Evolutionary conservation across 495 filamentous ascomycete species (phyloP).

Genomic region (Penicillium samsonianum): DNA sequence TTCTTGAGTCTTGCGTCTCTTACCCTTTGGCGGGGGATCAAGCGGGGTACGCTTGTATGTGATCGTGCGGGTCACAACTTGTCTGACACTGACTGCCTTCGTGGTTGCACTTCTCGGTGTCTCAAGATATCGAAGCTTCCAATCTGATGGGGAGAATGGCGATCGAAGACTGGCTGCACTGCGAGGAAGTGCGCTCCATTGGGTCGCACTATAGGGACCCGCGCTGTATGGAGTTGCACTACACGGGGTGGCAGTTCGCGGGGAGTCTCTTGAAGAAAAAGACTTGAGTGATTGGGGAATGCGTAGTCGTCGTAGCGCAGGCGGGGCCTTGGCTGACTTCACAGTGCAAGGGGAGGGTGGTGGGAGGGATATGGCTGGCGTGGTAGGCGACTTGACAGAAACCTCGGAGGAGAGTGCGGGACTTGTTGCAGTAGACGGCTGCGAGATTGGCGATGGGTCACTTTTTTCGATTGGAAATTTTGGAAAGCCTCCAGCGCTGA

Average conservation of each 20-base stretch:
- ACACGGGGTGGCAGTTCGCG: background rate
- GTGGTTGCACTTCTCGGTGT: conserved; percentile 31
- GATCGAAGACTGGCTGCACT: conserved; percentile 27
- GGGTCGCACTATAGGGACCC: background rate
- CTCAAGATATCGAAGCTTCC: conserved; percentile 43
- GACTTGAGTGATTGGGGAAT: conserved; percentile 1
- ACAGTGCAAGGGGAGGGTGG: conserved; percentile 32
- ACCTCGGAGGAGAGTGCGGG: conserved; percentile 29
- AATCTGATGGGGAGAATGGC: conserved; percentile 44
- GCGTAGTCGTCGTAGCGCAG: background rate
- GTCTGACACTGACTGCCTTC: conserved; percentile 46
- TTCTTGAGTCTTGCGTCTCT: conserved; percentile 36
- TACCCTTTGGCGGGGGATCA: conserved; percentile 45
- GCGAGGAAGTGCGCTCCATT: conserved; percentile 4
- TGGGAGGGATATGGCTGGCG: conserved; percentile 32
- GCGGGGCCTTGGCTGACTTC: background rate
- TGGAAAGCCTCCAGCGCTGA: conserved; percentile 39
- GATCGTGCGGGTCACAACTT: conserved; percentile 53
- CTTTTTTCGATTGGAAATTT: conserved; percentile 36
- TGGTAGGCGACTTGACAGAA: conserved; percentile 26
- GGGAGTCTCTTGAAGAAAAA: conserved; percentile 4
- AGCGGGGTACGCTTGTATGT: conserved; percentile 47
- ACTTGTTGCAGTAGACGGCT: conserved; percentile 43
- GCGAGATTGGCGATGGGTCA: conserved; percentile 40
- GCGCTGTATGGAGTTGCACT: conserved; percentile 3